Conservation (phyloP, 2,329 filamentous ascomycete species). For the Trichoderma aggressivum region DNA sequence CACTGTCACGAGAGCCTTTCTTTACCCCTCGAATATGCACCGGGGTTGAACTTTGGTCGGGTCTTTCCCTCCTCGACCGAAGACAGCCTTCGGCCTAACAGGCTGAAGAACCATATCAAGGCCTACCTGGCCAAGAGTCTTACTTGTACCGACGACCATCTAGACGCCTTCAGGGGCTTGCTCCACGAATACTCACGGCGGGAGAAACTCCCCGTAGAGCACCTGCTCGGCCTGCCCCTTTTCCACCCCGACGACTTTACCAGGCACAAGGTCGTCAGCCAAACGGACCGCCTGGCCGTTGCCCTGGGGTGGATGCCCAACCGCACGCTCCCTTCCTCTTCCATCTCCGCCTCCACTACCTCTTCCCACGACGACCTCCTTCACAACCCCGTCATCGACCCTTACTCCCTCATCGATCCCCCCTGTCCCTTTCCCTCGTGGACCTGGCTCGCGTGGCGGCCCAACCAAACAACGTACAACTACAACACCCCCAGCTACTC, state of each 20-base stretch:
- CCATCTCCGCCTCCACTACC: conserved; percentile 11
- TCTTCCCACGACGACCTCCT: conserved; percentile 19
- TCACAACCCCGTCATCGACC: conserved; percentile 20
- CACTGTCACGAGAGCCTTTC: conserved; percentile 39
- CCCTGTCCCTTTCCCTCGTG: conserved; percentile 33
- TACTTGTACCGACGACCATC: conserved; percentile 28
- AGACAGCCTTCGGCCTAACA: conserved; percentile 25
- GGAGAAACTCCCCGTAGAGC: conserved; percentile 28
- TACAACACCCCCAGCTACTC: background rate
- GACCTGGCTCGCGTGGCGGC: conserved; percentile 39
- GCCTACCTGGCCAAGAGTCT: conserved; percentile 33
- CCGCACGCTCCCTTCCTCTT: conserved; percentile 23
- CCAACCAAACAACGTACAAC: conserved; percentile 26
- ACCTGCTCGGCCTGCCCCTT: conserved; percentile 35
- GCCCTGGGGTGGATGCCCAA: conserved; percentile 36
- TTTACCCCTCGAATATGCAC: conserved; percentile 32
- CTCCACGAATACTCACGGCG: conserved; percentile 30
- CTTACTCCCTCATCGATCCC: conserved; percentile 26
- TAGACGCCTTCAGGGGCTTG: conserved; percentile 35
- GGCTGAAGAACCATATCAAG: conserved; percentile 30
- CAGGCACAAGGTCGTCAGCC: conserved; percentile 27
- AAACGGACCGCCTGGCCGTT: conserved; percentile 35
- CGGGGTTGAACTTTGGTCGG: conserved; percentile 32
- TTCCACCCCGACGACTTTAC: conserved; percentile 34
- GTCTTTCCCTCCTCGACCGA: conserved; percentile 29